Base-by-base conservation (phyloP, 2,329 filamentous ascomycete species). In the Microascus cirrosus region DNA sequence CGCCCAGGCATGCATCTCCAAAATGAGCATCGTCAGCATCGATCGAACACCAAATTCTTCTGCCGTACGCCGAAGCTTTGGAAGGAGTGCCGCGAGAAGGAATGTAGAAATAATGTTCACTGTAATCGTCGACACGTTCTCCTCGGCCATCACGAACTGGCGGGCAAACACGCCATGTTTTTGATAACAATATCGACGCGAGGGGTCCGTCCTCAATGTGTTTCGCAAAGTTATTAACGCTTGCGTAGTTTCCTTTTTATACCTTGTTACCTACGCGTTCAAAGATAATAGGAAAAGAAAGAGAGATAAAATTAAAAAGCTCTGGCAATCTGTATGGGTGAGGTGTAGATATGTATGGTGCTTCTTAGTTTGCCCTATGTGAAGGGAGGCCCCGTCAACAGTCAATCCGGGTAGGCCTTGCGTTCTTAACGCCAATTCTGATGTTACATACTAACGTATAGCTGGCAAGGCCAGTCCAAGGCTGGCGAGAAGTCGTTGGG, bases 91-190 rank as follows among this genome's bases (percentile, higher is more conserved):
- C 0, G 71, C 70, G 57, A 80, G 66, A 32, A 80, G 65, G 39
- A 75, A 73, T 0, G 74, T 79, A 2, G 70, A 70, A 39, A 80
- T 65, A 20, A 78, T 72, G 62, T 80, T 80, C 53, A 79, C 70
- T 3, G 72, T 73, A 54, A 78, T 63, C 32, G 67, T 72, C 15
- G 63, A 62, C 63, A 79, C 77, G 57, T 72, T 68, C 2, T 73
- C 76, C 58, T 75, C 73, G 22, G 65, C 60, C 48, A 66, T 55
- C 15, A 62, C 58, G 48, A 61, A 63, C 6, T 58, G 54, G 6
- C 60, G 36, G 4, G 56, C 59, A 10, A 63, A 56, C 15, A 65
- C 35, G 15, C 62, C 3, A 76, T 76, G 55, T 77, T 79, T 54
- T 70, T 66, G 8, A 79, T 59, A 0, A 79, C 60, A 2, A 70